These are phyloP conservation scores for Boletus rubropictus DNA, from an alignment of 768 basidiomycete genomes.

Conservation along the genomic window DNA sequence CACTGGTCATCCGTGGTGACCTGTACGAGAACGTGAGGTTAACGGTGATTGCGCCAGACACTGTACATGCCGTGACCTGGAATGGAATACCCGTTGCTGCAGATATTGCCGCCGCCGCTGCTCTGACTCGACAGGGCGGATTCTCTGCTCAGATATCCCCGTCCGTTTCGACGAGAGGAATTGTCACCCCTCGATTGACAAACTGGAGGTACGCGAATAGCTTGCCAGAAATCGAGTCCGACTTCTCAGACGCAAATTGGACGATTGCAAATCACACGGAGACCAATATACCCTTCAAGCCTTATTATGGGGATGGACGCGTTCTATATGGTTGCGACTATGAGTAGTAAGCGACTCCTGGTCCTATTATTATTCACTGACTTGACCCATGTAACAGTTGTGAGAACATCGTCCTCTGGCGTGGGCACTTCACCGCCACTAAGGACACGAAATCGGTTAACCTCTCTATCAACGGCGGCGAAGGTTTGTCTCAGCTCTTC, in stretches of 20 bases:
- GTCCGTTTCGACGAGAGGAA: slow-evolving; percentile 25
- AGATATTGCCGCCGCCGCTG: slow-evolving; percentile 28
- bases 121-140: slow-evolving; percentile 35
- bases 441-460: slow-evolving; percentile 60
- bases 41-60: slow-evolving; percentile 57
- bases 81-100: slow-evolving; percentile 51
- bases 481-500: slow-evolving; percentile 39
- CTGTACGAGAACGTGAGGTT: slow-evolving; percentile 53
- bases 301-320: slow-evolving; percentile 67
- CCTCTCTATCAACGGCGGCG: slow-evolving; percentile 75
- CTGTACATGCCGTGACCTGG: slow-evolving; percentile 57
- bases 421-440: slow-evolving; percentile 69
- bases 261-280: slow-evolving; percentile 60
- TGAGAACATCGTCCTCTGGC: slow-evolving; percentile 77
- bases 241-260: slow-evolving; percentile 64
- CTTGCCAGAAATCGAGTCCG: slow-evolving; percentile 57
- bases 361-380: slow-evolving; percentile 3
- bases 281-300: slow-evolving; percentile 67
- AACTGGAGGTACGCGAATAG: slow-evolving; percentile 75
- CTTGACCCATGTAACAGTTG: slow-evolving; percentile 43
- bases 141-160: slow-evolving; percentile 44
- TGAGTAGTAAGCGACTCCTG: slow-evolving; percentile 53
- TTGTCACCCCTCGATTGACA: slow-evolving; percentile 44
- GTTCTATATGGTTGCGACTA: slow-evolving; percentile 86
- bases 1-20: slow-evolving; percentile 63